phyloP scores from a whole-genome alignment of 495 filamentous ascomycete genomes.

The Patellaria atrata region DNA sequence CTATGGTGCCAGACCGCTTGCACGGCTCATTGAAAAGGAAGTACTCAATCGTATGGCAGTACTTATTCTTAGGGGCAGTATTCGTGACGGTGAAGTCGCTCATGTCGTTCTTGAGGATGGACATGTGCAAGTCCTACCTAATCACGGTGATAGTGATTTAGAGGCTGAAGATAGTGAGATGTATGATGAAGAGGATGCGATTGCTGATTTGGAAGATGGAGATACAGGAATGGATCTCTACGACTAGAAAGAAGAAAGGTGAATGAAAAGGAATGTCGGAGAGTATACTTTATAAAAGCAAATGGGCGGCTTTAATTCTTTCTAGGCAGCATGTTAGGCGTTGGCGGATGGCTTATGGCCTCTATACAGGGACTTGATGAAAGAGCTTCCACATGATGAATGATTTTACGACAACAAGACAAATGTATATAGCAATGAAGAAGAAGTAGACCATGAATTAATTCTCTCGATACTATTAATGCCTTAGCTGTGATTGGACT shows the following conservation, averaged over 20 bases:
- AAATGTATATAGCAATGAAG: no score
- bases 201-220: constrained; percentile 50
- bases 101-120: constrained; percentile 61
- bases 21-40: constrained; percentile 85
- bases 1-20: constrained; percentile 81
- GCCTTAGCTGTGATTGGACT: no score
- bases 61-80: constrained; percentile 67
- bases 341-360: no score
- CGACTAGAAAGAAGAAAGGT: constrained; percentile 12
- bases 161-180: constrained; percentile 30
- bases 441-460: no score
- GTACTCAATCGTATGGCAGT: constrained; percentile 87
- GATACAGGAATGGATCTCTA: constrained; percentile 29
- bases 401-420: no score
- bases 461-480: no score
- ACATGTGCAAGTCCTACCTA: constrained; percentile 64
- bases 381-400: no score
- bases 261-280: background rate
- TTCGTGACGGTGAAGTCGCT: constrained; percentile 74
- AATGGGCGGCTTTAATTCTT: background rate
- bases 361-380: no score
- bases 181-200: constrained; percentile 55
- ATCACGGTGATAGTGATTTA: constrained; percentile 55
- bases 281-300: constrained; percentile 1
- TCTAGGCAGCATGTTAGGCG: background rate